These are phyloP conservation scores for Aspergillus sp. DNA, from an alignment of 2,329 filamentous ascomycete species.

Conservation along the genomic window DNA sequence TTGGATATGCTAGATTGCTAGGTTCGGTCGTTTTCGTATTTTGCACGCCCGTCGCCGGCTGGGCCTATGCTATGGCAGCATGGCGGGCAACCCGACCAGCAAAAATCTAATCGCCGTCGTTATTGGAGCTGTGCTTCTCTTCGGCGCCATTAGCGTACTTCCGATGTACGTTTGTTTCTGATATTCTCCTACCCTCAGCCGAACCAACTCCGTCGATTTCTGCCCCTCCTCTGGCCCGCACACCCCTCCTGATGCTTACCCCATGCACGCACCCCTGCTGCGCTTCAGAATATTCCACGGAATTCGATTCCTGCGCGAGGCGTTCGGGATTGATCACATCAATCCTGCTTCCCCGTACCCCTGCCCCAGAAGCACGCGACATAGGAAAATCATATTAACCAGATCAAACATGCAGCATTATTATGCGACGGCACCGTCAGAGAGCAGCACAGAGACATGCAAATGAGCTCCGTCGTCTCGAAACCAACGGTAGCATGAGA, in stretches of 20 bases:
- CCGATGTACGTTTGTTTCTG: slow-evolving; percentile 27
- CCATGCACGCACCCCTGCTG: slow-evolving; percentile 8
- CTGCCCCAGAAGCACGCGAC: slow-evolving; percentile 5
- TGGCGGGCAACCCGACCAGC: slow-evolving; percentile 22
- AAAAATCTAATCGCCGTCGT: slow-evolving; percentile 30
- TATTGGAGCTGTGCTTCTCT: slow-evolving; percentile 29
- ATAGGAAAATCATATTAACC: slow-evolving; percentile 2
- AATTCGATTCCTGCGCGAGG: slow-evolving; percentile 12
- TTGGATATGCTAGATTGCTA: slow-evolving; percentile 14
- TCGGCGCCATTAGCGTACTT: slow-evolving; percentile 28
- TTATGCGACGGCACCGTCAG: slow-evolving; percentile 26
- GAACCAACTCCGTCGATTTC: slow-evolving; percentile 5
- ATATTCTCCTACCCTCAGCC: background rate
- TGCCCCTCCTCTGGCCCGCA: slow-evolving; percentile 11
- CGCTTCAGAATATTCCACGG: slow-evolving; percentile 17
- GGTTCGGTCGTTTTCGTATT: slow-evolving; percentile 11
- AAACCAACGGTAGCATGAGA: slow-evolving; percentile 12
- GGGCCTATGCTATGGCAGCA: slow-evolving; percentile 4
- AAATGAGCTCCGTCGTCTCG: slow-evolving; percentile 14
- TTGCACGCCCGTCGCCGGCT: slow-evolving; percentile 1
- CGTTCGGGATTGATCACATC: background rate
- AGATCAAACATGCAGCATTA: slow-evolving; percentile 17
- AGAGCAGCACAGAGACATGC: slow-evolving; percentile 13
- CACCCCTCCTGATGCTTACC: background rate
- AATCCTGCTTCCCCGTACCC: background rate